Base-by-base conservation (phyloP, 495 filamentous ascomycete genomes). In the Penicillium macrosclerotiorum region DNA sequence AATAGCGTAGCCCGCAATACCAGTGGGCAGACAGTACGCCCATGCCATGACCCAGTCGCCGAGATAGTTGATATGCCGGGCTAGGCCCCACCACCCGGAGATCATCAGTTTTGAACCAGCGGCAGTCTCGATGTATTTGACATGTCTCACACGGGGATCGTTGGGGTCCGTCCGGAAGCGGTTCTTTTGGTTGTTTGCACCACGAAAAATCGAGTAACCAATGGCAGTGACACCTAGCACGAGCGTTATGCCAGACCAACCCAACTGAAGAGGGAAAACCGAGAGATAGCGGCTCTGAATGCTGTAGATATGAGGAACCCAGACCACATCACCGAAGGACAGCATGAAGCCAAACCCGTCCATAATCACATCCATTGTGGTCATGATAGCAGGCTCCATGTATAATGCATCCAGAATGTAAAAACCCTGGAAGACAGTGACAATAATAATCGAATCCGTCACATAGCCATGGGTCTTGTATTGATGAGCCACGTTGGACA, bases 281-380 rank as follows among this genome's bases (percentile, higher is more conserved):
- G 92, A 78, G 13, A 98, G 82, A 60, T 97, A 98, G n/a, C 89
- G 80, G 12, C 85, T 80, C 65, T 95, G 92, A 38, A 89, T 72
- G 29, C 79, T 85, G 76, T 96, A 97, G 42, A 86, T 73, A 71
- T 96, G 91, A 2, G 93, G 93, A 8, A 96, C 76, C 94, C 93
- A 97, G 54, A 84, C 88, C 3, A 96, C 75, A 57, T 97, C 93
- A 25, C 92, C 93, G 52, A 96, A 97, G 2, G 87, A 75, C n/a
- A 98, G 72, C 93, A 98, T 98, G 65, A 86, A 89, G 34, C 93
- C 94, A 55, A 97, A 96, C 11, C 93, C 94, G 57, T 98, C 93
- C 57, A 83, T 88, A 45, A 84, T 95, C 59, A 97, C 86, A 65
- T 98, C 94, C 68, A 98, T 96, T 8, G 90, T 96, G 2, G 94